These are phyloP conservation scores for Ophiostoma montium DNA, from an alignment of 2,329 filamentous ascomycete species.

Conservation along the genomic window DNA sequence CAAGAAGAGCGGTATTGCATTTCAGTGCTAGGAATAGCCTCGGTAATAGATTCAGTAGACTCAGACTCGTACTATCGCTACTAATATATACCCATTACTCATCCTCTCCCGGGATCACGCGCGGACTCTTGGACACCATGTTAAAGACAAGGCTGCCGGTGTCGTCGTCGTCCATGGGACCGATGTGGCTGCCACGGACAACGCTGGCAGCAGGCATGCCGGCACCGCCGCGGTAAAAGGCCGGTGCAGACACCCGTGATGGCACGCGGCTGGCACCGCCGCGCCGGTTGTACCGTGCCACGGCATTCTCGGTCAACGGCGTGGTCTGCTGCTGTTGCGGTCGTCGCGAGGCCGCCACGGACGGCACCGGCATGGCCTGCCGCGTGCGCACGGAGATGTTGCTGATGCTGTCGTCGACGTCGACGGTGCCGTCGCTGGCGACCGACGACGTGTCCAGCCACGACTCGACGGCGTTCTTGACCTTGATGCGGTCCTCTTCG, in stretches of 20 bases:
- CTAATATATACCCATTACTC: background rate
- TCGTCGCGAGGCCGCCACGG: too few species aligned
- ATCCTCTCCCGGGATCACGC: too few species aligned
- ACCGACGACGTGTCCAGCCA: constrained; percentile 2
- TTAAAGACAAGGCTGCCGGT: constrained; percentile 8
- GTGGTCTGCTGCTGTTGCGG: too few species aligned
- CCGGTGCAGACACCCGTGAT: background rate
- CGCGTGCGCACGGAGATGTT: background rate
- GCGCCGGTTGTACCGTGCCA: too few species aligned
- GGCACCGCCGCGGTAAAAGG: background rate
- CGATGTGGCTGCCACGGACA: background rate
- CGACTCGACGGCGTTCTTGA: constrained; percentile 1
- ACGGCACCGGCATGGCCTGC: too few species aligned
- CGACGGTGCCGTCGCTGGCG: background rate
- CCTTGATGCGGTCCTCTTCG: background rate
- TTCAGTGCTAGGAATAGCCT: constrained; percentile 11
- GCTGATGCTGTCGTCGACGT: background rate
- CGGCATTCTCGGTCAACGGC: too few species aligned
- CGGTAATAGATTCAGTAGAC: background rate
- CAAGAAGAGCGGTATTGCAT: constrained; percentile 52
- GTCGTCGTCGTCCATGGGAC: background rate
- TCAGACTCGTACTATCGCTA: too few species aligned
- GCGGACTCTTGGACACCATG: constrained; percentile 8
- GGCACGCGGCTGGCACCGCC: background rate
- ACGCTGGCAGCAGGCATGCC: too few species aligned